Conservation (phyloP, 2,329 filamentous ascomycete genomes). For the Acrodontium crateriforme region DNA sequence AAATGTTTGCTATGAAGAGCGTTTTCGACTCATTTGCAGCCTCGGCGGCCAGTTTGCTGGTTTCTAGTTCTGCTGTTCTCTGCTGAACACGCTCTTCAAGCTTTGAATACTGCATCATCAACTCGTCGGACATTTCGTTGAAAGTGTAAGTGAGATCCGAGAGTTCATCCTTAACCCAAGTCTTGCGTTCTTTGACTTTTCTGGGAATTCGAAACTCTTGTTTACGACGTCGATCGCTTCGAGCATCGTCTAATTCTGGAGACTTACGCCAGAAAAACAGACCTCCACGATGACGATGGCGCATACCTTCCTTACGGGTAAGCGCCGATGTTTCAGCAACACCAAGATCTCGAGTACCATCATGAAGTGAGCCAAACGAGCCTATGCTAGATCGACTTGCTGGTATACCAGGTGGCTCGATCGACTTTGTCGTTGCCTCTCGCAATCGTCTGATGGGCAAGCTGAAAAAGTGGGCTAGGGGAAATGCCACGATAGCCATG, state of each 20-base stretch:
- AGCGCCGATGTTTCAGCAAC: slow-evolving; percentile 32
- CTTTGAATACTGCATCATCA: slow-evolving; percentile 71
- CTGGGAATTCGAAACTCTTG: slow-evolving; percentile 67
- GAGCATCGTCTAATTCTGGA: too few relatives aligned
- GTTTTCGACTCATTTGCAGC: slow-evolving; percentile 97
- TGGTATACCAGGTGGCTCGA: slow-evolving; percentile 48
- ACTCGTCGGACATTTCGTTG: slow-evolving; percentile 87
- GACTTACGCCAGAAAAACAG: too few relatives aligned
- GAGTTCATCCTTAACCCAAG: slow-evolving; percentile 67
- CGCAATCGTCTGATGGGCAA: slow-evolving; percentile 66
- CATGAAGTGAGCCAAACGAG: slow-evolving; percentile 12
- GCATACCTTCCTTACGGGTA: slow-evolving; percentile 33
- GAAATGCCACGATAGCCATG: slow-evolving; percentile 57
- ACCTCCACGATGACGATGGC: slow-evolving; percentile 4
- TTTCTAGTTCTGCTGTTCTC: slow-evolving; percentile 70
- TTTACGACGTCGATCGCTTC: slow-evolving; percentile 20
- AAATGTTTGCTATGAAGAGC: slow-evolving; percentile 91
- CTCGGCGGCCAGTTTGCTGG: slow-evolving; percentile 83
- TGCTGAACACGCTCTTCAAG: slow-evolving; percentile 75
- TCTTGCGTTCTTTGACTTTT: slow-evolving; percentile 62
- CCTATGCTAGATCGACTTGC: slow-evolving; percentile 26
- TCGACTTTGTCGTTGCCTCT: slow-evolving; percentile 58
- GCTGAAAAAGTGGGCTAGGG: slow-evolving; percentile 70
- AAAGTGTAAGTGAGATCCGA: slow-evolving; percentile 76
- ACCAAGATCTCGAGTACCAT: slow-evolving; percentile 17